These are phyloP conservation scores for Darksidea phi DNA, from an alignment of 495 filamentous ascomycete species.

Conservation along the genomic window DNA sequence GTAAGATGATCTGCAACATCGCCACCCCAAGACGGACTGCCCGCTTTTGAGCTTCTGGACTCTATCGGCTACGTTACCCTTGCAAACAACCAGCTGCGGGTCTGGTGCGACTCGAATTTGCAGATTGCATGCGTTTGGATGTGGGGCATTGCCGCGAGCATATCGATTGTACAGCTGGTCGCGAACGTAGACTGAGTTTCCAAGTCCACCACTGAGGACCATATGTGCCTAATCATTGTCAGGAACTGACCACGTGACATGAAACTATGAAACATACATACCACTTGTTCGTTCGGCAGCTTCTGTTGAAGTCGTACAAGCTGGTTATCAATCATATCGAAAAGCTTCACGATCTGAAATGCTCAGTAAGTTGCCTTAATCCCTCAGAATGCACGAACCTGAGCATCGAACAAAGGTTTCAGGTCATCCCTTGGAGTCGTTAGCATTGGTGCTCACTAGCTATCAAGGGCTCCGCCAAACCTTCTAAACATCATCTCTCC, in stretches of 20 bases:
- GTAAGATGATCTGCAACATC: conserved; percentile 37
- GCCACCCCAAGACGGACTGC: conserved; percentile 35
- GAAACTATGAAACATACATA: too few relatives aligned
- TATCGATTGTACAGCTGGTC: conserved; percentile 33
- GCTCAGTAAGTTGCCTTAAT: conserved; percentile 31
- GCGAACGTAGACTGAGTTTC: conserved; percentile 61
- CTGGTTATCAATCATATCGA: conserved; percentile 55
- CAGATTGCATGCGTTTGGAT: conserved; percentile 26
- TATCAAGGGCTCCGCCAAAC: conserved; percentile 46
- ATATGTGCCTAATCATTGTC: conserved; percentile 42
- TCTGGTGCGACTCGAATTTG: conserved; percentile 42
- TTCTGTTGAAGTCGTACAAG: conserved; percentile 52
- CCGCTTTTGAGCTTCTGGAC: conserved; percentile 37
- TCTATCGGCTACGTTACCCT: conserved; percentile 42
- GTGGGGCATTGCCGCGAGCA: conserved; percentile 17
- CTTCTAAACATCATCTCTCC: conserved; percentile 30
- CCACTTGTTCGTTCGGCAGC: conserved; percentile 49
- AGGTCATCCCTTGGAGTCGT: conserved; percentile 47
- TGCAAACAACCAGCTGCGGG: conserved; percentile 44
- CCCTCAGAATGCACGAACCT: conserved; percentile 48
- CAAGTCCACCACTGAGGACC: conserved; percentile 63
- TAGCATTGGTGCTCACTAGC: conserved; percentile 46
- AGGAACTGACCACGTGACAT: too few relatives aligned
- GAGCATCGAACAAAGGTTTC: conserved; percentile 55
- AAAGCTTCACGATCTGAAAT: conserved; percentile 44